Evolutionary conservation across 305 asterid species (phyloP).

Genomic region (Stenogyne calaminthoides): DNA sequence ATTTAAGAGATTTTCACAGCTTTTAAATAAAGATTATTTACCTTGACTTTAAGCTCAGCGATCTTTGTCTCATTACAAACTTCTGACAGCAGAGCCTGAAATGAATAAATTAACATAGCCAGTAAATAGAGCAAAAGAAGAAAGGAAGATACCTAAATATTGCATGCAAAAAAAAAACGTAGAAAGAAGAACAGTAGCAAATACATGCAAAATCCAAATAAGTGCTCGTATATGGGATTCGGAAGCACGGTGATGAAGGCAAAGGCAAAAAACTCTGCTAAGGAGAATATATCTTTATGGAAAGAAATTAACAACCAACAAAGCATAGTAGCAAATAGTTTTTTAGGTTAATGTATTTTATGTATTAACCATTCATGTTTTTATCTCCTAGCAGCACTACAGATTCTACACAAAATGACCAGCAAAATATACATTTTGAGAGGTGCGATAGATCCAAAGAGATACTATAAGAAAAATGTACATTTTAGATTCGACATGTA

Average conservation of each 20-base stretch:
- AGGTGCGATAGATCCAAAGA: no score
- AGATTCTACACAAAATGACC: no score
- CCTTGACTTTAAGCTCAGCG: constrained; percentile 86
- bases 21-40: constrained; percentile 28
- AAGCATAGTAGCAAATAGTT: constrained; percentile 2
- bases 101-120: constrained; percentile 21
- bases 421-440: no score
- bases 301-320: constrained; percentile 19
- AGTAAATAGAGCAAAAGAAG: constrained; percentile 22
- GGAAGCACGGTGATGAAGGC: constrained; percentile 14
- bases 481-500: no score
- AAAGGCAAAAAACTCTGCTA: constrained; percentile 14
- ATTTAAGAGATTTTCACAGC: constrained; percentile 1
- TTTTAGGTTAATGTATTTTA: constrained; percentile 17
- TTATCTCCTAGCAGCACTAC: neutral
- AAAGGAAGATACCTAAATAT: neutral
- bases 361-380: neutral
- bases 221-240: constrained; percentile 5
- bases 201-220: constrained; percentile 17
- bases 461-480: no score
- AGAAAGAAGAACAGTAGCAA: constrained; percentile 18
- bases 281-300: constrained; percentile 21
- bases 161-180: neutral
- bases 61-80: constrained; percentile 77
- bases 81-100: constrained; percentile 64